phyloP scores from a whole-genome alignment of 139 green algal species.

The Parachlorella kessleri region DNA sequence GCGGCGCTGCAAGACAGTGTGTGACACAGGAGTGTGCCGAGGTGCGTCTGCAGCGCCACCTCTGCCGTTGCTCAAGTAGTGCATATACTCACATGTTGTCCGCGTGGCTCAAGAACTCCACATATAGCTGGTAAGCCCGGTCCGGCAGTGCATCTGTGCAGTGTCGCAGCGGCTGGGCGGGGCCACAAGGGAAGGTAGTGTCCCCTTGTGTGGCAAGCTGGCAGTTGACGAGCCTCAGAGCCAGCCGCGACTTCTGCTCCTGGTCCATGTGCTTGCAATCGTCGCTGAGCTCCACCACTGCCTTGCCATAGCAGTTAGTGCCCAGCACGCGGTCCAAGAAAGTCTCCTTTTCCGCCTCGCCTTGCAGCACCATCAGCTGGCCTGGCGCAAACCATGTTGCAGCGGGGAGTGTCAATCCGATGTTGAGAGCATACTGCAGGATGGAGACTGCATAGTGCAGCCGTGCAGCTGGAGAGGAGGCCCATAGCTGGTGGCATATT shows the following conservation, averaged over 20 bases:
- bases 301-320: constrained; percentile 43
- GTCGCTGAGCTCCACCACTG: constrained; percentile 17
- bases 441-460: too few species aligned
- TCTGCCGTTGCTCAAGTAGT: too few species aligned
- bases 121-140: constrained; percentile 22
- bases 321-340: constrained; percentile 42
- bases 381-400: too few species aligned
- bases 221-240: constrained; percentile 33
- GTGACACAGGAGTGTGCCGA: too few species aligned
- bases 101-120: constrained; percentile 45
- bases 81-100: constrained; percentile 24
- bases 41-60: too few species aligned
- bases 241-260: constrained; percentile 39
- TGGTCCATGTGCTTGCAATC: constrained; percentile 45
- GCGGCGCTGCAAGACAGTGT: too few species aligned
- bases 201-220: constrained; percentile 33
- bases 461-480: too few species aligned
- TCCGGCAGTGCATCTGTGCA: constrained; percentile 33
- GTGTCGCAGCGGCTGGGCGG: constrained; percentile 15
- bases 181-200: constrained; percentile 18
- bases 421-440: too few species aligned
- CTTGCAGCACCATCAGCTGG: neutral
- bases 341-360: constrained; percentile 6
- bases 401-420: too few species aligned
- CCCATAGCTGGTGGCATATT: too few species aligned